Conservation (phyloP, 805 yeast species). For the Metschnikowia sp. region DNA sequence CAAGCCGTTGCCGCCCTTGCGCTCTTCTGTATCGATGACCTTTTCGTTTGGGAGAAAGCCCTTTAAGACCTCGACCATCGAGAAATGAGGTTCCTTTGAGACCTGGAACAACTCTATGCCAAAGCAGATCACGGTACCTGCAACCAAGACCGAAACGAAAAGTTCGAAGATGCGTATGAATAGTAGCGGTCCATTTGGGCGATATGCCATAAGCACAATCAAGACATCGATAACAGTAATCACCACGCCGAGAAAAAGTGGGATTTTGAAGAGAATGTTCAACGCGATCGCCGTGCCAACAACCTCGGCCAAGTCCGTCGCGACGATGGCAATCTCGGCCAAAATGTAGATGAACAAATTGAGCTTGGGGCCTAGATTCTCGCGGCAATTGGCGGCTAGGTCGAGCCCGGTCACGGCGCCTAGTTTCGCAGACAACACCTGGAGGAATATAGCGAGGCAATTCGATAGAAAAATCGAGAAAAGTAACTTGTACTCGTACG, state of each 20-base stretch:
- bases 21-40: slow-evolving; percentile 27
- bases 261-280: slow-evolving; percentile 76
- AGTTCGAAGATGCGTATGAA: slow-evolving; percentile 76
- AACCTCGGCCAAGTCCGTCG: slow-evolving; percentile 95
- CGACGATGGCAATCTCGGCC: slow-evolving; percentile 89
- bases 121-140: slow-evolving; percentile 83
- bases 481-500: slow-evolving; percentile 72
- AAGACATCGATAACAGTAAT: slow-evolving; percentile 84
- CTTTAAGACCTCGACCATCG: slow-evolving; percentile 47
- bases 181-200: slow-evolving; percentile 76
- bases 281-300: slow-evolving; percentile 96
- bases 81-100: slow-evolving; percentile 49
- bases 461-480: slow-evolving; percentile 80
- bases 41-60: slow-evolving; percentile 52
- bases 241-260: slow-evolving; percentile 78
- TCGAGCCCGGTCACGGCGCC: slow-evolving; percentile 95
- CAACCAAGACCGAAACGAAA: slow-evolving; percentile 72
- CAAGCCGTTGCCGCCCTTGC: slow-evolving; percentile 48
- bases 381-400: slow-evolving; percentile 81
- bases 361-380: slow-evolving; percentile 60
- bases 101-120: slow-evolving; percentile 73
- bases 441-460: slow-evolving; percentile 82
- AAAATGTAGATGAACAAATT: slow-evolving; percentile 64
- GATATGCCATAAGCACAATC: slow-evolving; percentile 80
- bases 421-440: slow-evolving; percentile 76